phyloP scores from a whole-genome alignment of 2,329 filamentous ascomycete genomes.

The Colletotrichum filicis region DNA sequence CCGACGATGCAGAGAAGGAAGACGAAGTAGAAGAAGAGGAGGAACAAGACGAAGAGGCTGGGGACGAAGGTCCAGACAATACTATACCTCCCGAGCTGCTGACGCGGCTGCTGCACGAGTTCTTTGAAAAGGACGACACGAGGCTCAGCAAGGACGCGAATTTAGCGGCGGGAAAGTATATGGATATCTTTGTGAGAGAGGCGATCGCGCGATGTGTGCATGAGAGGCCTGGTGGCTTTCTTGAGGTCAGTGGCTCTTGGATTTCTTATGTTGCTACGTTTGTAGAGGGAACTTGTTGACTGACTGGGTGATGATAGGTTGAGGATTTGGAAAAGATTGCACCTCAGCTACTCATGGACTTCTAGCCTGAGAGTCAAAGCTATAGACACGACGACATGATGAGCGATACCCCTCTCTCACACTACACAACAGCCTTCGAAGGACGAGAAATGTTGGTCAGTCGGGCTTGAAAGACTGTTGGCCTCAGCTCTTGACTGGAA shows the following conservation, averaged over 20 bases:
- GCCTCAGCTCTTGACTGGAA: neutral
- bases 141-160: slow-evolving; percentile 83
- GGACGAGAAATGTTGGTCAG: neutral
- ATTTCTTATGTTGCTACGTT: neutral
- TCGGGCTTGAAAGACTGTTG: no score
- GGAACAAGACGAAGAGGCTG: slow-evolving; percentile 41
- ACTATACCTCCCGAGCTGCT: slow-evolving; percentile 80
- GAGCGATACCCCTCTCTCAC: neutral
- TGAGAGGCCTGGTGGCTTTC: slow-evolving; percentile 75
- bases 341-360: slow-evolving; percentile 86
- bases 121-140: slow-evolving; percentile 78
- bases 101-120: slow-evolving; percentile 80
- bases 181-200: slow-evolving; percentile 92
- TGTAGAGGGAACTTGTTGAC: slow-evolving; percentile 23
- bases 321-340: slow-evolving; percentile 91
- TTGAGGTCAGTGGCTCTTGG: slow-evolving; percentile 71
- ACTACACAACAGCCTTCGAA: neutral
- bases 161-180: slow-evolving; percentile 81
- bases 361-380: slow-evolving; percentile 57
- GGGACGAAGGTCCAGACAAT: slow-evolving; percentile 51
- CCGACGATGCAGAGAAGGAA: slow-evolving; percentile 36
- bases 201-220: slow-evolving; percentile 83
- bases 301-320: slow-evolving; percentile 60
- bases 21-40: slow-evolving; percentile 13
- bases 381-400: neutral